Base-by-base conservation (phyloP, 1,284 basidiomycete species). In the Stygiomarasmius scandens region DNA sequence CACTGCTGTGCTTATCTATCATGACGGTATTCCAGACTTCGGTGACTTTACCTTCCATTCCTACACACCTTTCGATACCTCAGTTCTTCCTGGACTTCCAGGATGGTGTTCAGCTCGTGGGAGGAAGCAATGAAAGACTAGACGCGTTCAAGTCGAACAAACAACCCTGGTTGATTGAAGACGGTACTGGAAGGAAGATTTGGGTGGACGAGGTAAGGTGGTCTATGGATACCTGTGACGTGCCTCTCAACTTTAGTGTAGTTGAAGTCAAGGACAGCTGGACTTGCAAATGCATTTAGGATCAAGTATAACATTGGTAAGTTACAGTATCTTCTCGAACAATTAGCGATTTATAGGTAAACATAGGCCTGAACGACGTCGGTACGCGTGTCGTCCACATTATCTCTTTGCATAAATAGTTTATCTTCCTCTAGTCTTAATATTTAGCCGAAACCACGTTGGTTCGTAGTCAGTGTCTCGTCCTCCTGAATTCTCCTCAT, bases 81-180 rank as follows among this genome's bases (percentile, higher is more conserved):
- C 87, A 89, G 67, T 90, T 90, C 69, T 78, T 88, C 64, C 74
- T 90, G n/a, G 84, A 88, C 67, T 69, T 67, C 24, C 69, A 80
- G 38, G 85, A 87, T 61, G 76, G 79, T 2, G 67, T 73, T n/a
- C 74, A 74, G 44, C 44, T 57, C 10, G 50, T 57, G 8, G 52
- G 22, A 34, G 38, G 36, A 38, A 34, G 44, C 2, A 50, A 52
- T 5, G 38, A 41, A 19, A 41, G 38, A n/a, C 82, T 83, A 5
- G 61, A 68, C 14, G 29, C 16, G n/a, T 49, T 34, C 14, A 71
- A 76, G 24, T 67, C 62, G 20, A 61, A 66, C 22, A 67, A 60
- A 19, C 67, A 67, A 44, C 77, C 85, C 3, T 88, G 84, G 76
- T 68, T 89, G 34, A 77, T 89, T 43, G 85, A 87, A 24, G 82